A percentile compares a stretch with the other conserved stretches of the same genome.
Evolutionary conservation across 2,329 filamentous ascomycete genomes (phyloP).

Genomic region (Aspergillus eucalypticola): DNA sequence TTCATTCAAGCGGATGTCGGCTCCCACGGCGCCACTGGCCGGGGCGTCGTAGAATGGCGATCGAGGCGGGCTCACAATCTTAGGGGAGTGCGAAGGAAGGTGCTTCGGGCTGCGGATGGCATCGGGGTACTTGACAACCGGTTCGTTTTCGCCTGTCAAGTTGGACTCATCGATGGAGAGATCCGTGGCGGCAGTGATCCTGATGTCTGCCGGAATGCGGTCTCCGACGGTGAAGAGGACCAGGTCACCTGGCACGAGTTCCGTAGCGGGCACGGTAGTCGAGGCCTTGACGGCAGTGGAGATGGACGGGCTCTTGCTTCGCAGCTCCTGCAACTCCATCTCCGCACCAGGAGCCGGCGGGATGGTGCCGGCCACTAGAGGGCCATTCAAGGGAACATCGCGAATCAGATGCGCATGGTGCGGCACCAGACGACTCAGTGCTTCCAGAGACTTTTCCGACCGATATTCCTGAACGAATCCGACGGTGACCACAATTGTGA

Average conservation of each 20-base stretch:
- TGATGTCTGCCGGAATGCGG: slow-evolving; percentile 91
- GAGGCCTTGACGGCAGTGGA: slow-evolving; percentile 72
- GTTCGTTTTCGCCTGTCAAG: slow-evolving; percentile 93
- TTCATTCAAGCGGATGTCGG: slow-evolving; percentile 69
- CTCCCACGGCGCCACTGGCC: slow-evolving; percentile 60
- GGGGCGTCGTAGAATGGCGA: slow-evolving; percentile 62
- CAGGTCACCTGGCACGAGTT: slow-evolving; percentile 88
- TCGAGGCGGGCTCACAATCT: slow-evolving; percentile 42
- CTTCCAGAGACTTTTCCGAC: slow-evolving; percentile 95
- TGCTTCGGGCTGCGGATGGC: slow-evolving; percentile 48
- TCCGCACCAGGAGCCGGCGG: slow-evolving; percentile 37
- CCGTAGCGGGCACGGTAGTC: slow-evolving; percentile 79
- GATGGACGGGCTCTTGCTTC: slow-evolving; percentile 47
- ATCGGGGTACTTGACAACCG: slow-evolving; percentile 74
- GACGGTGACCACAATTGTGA: slow-evolving; percentile 94
- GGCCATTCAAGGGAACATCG: slow-evolving; percentile 38
- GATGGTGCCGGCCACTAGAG: slow-evolving; percentile 24
- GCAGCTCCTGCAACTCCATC: slow-evolving; percentile 53
- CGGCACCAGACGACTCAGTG: slow-evolving; percentile 87
- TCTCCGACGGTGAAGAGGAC: slow-evolving; percentile 95
- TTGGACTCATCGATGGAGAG: slow-evolving; percentile 96
- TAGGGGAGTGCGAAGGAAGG: slow-evolving; percentile 34
- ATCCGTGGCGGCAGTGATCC: slow-evolving; percentile 86
- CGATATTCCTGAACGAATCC: slow-evolving; percentile 97
- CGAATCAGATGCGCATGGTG: slow-evolving; percentile 96